Base-by-base conservation (phyloP, 1,284 basidiomycete species). In the Xanthoconium separans region DNA sequence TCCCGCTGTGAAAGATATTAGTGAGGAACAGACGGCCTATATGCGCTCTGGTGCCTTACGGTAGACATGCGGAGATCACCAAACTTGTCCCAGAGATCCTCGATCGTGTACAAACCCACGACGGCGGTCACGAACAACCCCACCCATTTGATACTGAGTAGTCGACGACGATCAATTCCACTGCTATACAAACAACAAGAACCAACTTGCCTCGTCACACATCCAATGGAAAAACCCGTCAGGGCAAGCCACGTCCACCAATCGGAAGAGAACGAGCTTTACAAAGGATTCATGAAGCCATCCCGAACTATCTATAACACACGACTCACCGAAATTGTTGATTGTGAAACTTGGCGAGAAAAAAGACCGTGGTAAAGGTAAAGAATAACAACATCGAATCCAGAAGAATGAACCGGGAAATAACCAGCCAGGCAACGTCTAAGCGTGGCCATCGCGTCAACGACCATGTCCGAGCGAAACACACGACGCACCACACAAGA, bases 311-410 rank as follows among this genome's bases (percentile, higher is more conserved):
- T 24, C 24, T 44, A 41, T n/a, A 45, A 13, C 18, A 6, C 20
- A n/a, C 43, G 40, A 54, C 62, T 65, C 64, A 93, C 88, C 89
- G 85, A 65, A 89, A 89, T 76, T 96, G 93, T 73, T 97, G 90
- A 69, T 96, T 96, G 71, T 98, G 94, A 75, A 99, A 98, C 73
- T 95, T 98, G 54, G 93, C 87, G 50, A 99, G 79, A 70, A 91
- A 95, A 72, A 97, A 95, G 58, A 96, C 91, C 34, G 95, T 96
- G 65, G 93, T 89, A 76, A 98, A 95, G 29, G 96, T 99, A 77
- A 99, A 99, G 81, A 95, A 97, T 44, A 99, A 79, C 12, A 99
- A 78, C 93, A 99, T 98, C 29, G 96, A 95, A 71, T 99, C 96
- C 66, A 99, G 81, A 50, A 99, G 84, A 73, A 99, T 96, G 73